Base-by-base conservation (phyloP, 176 grass and related monocot genomes). In the Eragrostis nindensis region DNA sequence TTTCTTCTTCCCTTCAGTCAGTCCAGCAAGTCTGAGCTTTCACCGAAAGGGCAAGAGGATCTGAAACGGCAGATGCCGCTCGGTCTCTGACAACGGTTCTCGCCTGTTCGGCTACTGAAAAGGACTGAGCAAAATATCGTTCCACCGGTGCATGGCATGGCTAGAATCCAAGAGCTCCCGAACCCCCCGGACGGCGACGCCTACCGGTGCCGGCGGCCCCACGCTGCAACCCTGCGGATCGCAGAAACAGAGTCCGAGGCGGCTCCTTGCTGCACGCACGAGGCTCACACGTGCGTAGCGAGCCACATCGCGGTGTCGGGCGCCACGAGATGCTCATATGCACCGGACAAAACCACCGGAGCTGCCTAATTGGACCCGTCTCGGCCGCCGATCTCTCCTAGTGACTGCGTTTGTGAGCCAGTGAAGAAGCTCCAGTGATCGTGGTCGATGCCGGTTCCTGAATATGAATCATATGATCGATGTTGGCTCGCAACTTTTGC, bases 191-290 rank as follows among this genome's bases (percentile, higher is more conserved):
- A 80, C 60, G 59, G 84, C 76, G 84, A 73, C 42, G 19, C 24
- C 57, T 5, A 68, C 66, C 74, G 41, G n/a, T 74, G 66, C 16
- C 27, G 76, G 46, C 38, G 60, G 39, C 46, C 59, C 14, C 8
- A 75, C 75, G 21, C 84, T 36, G 68, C 70, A 49, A 30, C 27
- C 27, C n/a, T 16, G n/a, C 15, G 53, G 42, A 69, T 49, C 43
- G 42, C 53, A 68, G 62, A 75, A 84, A 60, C 62, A 8, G 14
- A 24, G 71, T 4, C 26, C 13, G 21, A 68, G 4, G 19, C 29
- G 60, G 45, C 25, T 73, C 56, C 76, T 68, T n/a, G n/a, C 24
- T 66, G n/a, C 61, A 80, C 84, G 68, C 68, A 25, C 7, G 68
- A 2, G 57, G 0, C 54, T 21, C 77, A 27, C n/a, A 14, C 80